phyloP scores from a whole-genome alignment of 2,329 filamentous ascomycete genomes.

The Ophiosphaerella korrae region DNA sequence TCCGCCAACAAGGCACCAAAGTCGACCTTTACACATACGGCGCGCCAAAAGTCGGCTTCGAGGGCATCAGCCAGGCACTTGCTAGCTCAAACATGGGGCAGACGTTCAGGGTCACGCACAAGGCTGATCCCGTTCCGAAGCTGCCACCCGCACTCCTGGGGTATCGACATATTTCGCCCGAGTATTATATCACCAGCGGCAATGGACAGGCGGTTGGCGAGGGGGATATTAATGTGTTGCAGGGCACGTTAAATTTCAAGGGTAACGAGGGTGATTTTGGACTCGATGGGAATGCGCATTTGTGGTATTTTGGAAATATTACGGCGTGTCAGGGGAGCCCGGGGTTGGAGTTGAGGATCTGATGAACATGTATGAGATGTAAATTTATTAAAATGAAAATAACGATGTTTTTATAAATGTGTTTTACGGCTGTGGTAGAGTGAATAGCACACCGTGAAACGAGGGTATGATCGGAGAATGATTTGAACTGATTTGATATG shows the following conservation, averaged over 20 bases:
- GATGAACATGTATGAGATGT: neutral
- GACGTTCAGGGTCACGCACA: slow-evolving; percentile 70
- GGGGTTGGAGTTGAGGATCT: slow-evolving; percentile 32
- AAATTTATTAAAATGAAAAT: neutral
- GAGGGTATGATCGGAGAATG: no score
- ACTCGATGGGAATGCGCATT: slow-evolving; percentile 37
- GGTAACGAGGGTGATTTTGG: slow-evolving; percentile 41
- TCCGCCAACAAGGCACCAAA: slow-evolving; percentile 56
- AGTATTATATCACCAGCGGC: slow-evolving; percentile 59
- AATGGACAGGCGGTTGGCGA: slow-evolving; percentile 26
- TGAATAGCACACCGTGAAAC: no score
- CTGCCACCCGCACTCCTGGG: slow-evolving; percentile 66
- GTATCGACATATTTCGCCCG: slow-evolving; percentile 70
- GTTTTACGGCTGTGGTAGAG: neutral
- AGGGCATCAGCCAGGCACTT: slow-evolving; percentile 60
- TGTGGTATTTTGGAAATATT: slow-evolving; percentile 45
- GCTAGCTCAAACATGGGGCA: slow-evolving; percentile 56
- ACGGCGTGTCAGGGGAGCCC: slow-evolving; percentile 35
- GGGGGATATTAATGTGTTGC: slow-evolving; percentile 26
- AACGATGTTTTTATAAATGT: neutral
- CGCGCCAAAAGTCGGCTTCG: slow-evolving; percentile 68
- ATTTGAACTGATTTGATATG: no score
- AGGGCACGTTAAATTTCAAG: slow-evolving; percentile 23
- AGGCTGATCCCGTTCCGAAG: slow-evolving; percentile 69
- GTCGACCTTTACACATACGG: slow-evolving; percentile 70